Evolutionary conservation across 257 asterid genomes (phyloP), one percentile per base, ranked within the genome.

Genomic region (Thymus mandschuricus): DNA sequence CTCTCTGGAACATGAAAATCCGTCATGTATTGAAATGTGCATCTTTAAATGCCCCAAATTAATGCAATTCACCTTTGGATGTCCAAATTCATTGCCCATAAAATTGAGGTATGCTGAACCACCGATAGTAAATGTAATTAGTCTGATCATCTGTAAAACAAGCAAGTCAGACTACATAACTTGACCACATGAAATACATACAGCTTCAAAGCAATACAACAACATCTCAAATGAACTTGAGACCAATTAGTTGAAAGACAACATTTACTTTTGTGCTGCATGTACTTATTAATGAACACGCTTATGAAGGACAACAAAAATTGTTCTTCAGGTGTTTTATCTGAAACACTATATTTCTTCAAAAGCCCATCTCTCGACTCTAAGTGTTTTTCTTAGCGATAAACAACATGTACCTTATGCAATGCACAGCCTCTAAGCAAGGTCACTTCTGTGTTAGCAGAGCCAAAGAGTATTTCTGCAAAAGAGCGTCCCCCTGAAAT

Each of bases 71-170:
- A 89, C 99, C 97, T 94, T 83, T 21, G 97, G 96, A 76, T 94
- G 97, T 63, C 93, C 99, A 83, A 88, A 94, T 76, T 94, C 99
- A 80, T 94, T 94, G 76, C 99, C 99, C 96, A 94, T 94, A 81
- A 94, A 94, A 82, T 86, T 94, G 79, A 91, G 95, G 83, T 91
- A 94, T 76, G 97, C 97, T 29, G 76, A 82, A 67, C 98, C 99
- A 77, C 97, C 97, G 75, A 94, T 85, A 49, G 99, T 87, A 73
- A 83, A 94, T 29, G 97, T 87, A 76, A 94, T 85, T 74, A 94
- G 81, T 83, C 96, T 83, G 88, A 94, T 89, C 96, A 94, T 89
- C 97, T 94, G 85, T 69, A 59, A 56, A 73, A 78, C 64, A 64
- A 51, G 68, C 13, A 79, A 75, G 61, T 33, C 60, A 61, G 40